Base-by-base conservation (phyloP, 352 stramenopile species). In the Phytopythium boreale region DNA sequence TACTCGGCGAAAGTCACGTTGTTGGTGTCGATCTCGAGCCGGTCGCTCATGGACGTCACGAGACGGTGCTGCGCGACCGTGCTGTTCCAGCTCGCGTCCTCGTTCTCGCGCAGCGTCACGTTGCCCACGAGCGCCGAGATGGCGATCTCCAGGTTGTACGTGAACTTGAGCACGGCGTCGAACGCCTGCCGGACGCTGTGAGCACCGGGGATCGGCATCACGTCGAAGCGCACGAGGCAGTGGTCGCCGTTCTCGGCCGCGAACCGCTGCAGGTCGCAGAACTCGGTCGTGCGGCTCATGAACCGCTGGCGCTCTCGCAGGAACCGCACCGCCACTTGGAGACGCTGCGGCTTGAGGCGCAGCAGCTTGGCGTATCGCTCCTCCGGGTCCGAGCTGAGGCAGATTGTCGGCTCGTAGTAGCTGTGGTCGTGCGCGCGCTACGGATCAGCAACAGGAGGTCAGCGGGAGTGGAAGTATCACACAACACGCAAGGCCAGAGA, bases 121-220 rank as follows among this genome's bases (percentile, higher is more conserved):
- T 76, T 66, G 4, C 71, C 74, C n/a, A 81, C 47, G 3, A 69
- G 62, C 31, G 76, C 71, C n/a, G 71, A 74, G 29, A 79, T 74
- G 49, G 62, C 73, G 62, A 81, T 75, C 63, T 81, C 74, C 43
- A 86, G 36, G 46, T 86, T 83, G 37, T 75, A 73, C 31, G 69
- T 65, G 47, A 82, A 86, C 57, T 80, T 69, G 12, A 76, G 61
- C 47, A 80, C 67, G 8, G 65, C 69, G 39, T 84, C 71, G 49
- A 80, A 82, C 3, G 75, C 71, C 58, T 79, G 70, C 37, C 66
- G 69, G 27, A 81, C 73, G 29, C 56, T 64, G 17, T 34, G 59
- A 6, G 72, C 47, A 0, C 44, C 56, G 7, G 43, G 46, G 49
- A 87, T 66, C 22, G 78, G 76, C n/a, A 73, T 82, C 24, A 84